A percentile compares a stretch with the other conserved stretches of the same genome.
Evolutionary conservation across 2,329 filamentous ascomycete genomes (phyloP).

Genomic region (Fusarium guadeloupense): DNA sequence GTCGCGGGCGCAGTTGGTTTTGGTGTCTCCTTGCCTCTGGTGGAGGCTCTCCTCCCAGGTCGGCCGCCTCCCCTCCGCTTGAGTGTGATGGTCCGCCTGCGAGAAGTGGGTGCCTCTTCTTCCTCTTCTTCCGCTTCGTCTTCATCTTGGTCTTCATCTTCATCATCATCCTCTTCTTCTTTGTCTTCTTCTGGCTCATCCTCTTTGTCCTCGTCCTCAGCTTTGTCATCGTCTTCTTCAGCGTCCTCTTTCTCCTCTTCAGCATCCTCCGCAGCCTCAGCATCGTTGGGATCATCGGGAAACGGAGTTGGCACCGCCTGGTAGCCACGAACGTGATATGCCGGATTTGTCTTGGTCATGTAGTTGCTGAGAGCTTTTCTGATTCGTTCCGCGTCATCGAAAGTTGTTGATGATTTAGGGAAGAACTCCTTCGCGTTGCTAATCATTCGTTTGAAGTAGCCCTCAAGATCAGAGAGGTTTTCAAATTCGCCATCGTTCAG

Average conservation of each 20-base stretch:
- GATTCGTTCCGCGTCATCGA: slow-evolving; percentile 86
- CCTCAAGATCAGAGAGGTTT: slow-evolving; percentile 78
- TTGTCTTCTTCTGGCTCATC: slow-evolving; percentile 44
- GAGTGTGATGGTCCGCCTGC: slow-evolving; percentile 52
- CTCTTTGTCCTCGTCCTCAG: slow-evolving; percentile 44
- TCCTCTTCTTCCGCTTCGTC: slow-evolving; percentile 46
- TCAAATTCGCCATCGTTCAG: slow-evolving; percentile 74
- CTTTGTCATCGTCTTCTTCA: slow-evolving; percentile 47
- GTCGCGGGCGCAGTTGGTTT: slow-evolving; percentile 50
- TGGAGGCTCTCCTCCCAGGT: slow-evolving; percentile 47
- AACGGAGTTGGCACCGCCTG: slow-evolving; percentile 78
- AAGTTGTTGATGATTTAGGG: slow-evolving; percentile 74
- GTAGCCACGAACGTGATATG: slow-evolving; percentile 75
- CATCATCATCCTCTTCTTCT: slow-evolving; percentile 37
- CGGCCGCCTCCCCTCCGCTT: slow-evolving; percentile 51
- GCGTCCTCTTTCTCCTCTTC: slow-evolving; percentile 46
- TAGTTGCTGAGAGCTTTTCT: slow-evolving; percentile 87
- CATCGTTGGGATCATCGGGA: slow-evolving; percentile 40
- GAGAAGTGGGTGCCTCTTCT: slow-evolving; percentile 45
- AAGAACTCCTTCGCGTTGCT: slow-evolving; percentile 89
- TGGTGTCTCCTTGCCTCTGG: slow-evolving; percentile 46
- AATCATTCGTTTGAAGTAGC: slow-evolving; percentile 88
- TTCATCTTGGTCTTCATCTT: slow-evolving; percentile 46
- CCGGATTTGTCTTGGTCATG: slow-evolving; percentile 88
- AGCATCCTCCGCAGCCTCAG: slow-evolving; percentile 40